These are phyloP conservation scores for Neofusicoccum sp. DNA, from an alignment of 2,329 filamentous ascomycete species.

Conservation along the genomic window DNA sequence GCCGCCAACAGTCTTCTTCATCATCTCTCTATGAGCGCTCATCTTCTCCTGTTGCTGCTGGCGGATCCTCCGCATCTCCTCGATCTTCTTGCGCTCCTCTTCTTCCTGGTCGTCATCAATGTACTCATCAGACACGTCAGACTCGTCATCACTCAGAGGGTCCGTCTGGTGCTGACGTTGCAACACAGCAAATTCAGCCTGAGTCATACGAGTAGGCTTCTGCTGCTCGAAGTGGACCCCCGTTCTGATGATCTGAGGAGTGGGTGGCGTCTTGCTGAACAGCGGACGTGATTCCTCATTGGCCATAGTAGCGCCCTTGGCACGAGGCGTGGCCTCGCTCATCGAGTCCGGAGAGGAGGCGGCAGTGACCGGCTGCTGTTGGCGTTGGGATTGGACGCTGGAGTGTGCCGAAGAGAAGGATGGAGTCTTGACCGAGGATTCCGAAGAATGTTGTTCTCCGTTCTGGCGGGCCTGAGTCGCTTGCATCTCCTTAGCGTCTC, in stretches of 20 bases:
- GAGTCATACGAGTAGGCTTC: slow-evolving; percentile 15
- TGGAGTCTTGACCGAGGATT: slow-evolving; percentile 15
- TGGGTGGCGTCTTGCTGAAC: slow-evolving; percentile 6
- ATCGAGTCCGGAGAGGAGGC: slow-evolving; percentile 11
- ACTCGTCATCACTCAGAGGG: slow-evolving; percentile 7
- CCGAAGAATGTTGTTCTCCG: slow-evolving; percentile 4
- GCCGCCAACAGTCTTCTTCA: slow-evolving; percentile 16
- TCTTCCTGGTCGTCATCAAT: slow-evolving; percentile 18
- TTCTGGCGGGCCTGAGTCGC: background rate
- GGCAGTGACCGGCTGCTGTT: slow-evolving; percentile 5
- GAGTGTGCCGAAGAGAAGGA: slow-evolving; percentile 14
- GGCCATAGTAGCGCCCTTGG: background rate
- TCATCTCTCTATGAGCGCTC: slow-evolving; percentile 14
- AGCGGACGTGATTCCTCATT: slow-evolving; percentile 13
- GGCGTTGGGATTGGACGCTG: slow-evolving; percentile 7
- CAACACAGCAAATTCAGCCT: slow-evolving; percentile 13
- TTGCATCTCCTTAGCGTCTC: slow-evolving; percentile 13
- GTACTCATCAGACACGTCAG: slow-evolving; percentile 13
- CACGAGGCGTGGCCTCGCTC: slow-evolving; percentile 12
- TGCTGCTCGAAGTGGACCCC: slow-evolving; percentile 10
- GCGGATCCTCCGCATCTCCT: slow-evolving; percentile 16
- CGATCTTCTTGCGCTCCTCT: slow-evolving; percentile 18
- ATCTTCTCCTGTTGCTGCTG: slow-evolving; percentile 16
- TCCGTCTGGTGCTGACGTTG: slow-evolving; percentile 12
- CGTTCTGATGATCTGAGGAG: background rate